phyloP scores from a whole-genome alignment of 352 stramenopile genomes.

The Elongisporangium anandrum region DNA sequence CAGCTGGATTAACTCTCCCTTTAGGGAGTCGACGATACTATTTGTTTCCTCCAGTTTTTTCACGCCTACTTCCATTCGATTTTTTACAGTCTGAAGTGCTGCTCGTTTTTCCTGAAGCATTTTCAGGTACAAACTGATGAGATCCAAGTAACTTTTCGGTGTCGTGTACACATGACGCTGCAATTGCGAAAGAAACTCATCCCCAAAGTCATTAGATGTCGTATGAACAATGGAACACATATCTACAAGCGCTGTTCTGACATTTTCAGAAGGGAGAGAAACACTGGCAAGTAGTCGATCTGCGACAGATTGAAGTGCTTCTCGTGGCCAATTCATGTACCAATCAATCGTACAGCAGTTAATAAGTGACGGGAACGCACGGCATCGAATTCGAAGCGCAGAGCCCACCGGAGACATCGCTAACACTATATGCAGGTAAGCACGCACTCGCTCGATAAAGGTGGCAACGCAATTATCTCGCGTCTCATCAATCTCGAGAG shows the following conservation, averaged over 20 bases:
- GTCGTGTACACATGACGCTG: conserved; percentile 94
- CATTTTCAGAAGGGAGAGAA: conserved; percentile 64
- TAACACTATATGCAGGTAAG: conserved; percentile 93
- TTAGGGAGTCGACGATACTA: conserved; percentile 89
- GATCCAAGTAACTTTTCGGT: conserved; percentile 94
- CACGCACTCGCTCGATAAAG: conserved; percentile 90
- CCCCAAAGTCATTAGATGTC: conserved; percentile 84
- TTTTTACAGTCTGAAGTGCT: conserved; percentile 80
- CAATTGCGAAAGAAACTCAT: conserved; percentile 88
- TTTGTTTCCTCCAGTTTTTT: conserved; percentile 95
- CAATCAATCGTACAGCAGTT: conserved; percentile 97
- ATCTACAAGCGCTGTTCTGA: conserved; percentile 73
- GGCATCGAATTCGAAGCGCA: conserved; percentile 87
- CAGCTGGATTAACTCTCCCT: conserved; percentile 89
- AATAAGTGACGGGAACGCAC: conserved; percentile 93
- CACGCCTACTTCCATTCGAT: conserved; percentile 89
- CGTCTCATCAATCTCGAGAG: conserved; percentile 85
- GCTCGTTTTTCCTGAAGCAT: conserved; percentile 89
- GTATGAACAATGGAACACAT: conserved; percentile 94
- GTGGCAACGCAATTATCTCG: conserved; percentile 87
- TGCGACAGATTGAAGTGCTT: conserved; percentile 90
- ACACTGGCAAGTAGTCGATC: conserved; percentile 83
- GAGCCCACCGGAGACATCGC: conserved; percentile 94
- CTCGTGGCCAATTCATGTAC: conserved; percentile 93
- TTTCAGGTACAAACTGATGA: conserved; percentile 93